Evolutionary conservation across 2,329 filamentous ascomycete genomes (phyloP).

Genomic region (Colletotrichum lindemuthianum): DNA sequence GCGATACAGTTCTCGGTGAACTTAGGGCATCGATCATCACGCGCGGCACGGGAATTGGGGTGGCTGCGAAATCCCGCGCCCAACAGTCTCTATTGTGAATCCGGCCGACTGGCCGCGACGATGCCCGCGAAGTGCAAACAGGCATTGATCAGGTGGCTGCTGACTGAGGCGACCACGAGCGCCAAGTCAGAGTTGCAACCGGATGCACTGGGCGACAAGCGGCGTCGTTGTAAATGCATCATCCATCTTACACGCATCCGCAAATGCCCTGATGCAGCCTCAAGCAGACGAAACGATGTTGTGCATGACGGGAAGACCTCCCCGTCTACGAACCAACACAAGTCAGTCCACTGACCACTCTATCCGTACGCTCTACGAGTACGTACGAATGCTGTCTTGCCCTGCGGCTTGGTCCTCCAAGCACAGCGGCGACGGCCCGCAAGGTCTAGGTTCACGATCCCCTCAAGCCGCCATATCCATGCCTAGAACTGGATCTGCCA

Average conservation of each 20-base stretch:
- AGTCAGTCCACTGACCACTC: background rate
- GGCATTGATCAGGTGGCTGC: background rate
- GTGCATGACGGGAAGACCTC: constrained; percentile 23
- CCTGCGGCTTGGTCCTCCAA: no score
- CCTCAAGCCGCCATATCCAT: constrained; percentile 17
- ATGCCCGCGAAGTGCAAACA: no score
- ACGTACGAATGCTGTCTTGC: background rate
- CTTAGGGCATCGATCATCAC: background rate
- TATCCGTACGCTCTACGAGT: background rate
- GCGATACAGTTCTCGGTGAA: constrained; percentile 17
- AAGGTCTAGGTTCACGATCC: background rate
- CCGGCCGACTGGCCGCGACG: no score
- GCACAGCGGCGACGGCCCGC: constrained; percentile 15
- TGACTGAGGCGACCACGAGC: constrained; percentile 19
- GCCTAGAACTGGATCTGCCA: constrained; percentile 1
- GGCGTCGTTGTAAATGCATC: constrained; percentile 12
- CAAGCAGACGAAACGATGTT: background rate
- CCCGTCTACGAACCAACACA: background rate
- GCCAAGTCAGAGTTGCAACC: background rate
- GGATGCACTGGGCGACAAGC: constrained; percentile 4
- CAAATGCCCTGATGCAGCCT: constrained; percentile 21
- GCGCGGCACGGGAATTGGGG: constrained; percentile 26
- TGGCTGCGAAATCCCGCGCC: background rate
- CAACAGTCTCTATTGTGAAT: no score
- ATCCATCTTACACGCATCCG: background rate